A percentile compares a stretch with the other conserved stretches of the same genome.
Evolutionary conservation across 768 basidiomycete species (phyloP).

Genomic region (Lentinula aciculospora): DNA sequence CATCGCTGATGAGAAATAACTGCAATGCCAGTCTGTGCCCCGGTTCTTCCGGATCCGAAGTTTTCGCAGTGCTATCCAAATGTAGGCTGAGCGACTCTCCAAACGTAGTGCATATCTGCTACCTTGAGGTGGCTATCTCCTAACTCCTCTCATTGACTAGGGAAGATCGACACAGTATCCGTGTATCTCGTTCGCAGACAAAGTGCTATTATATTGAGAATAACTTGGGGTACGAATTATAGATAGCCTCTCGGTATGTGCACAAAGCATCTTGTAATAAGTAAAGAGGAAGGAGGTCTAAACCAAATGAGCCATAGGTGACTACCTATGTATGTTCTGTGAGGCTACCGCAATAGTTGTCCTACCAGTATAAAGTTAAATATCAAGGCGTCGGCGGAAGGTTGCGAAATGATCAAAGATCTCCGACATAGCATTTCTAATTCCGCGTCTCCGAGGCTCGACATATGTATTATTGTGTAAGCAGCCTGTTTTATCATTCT

Average conservation of each 20-base stretch:
- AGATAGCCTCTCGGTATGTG: too few relatives aligned
- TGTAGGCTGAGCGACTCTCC: too few relatives aligned
- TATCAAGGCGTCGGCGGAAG: slow-evolving; percentile 1
- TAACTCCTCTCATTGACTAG: too few relatives aligned
- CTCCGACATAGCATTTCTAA: not conserved
- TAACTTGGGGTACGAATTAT: too few relatives aligned
- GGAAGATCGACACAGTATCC: not conserved
- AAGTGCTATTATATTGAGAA: not conserved
- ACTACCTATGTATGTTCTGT: not conserved
- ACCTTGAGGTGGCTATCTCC: too few relatives aligned
- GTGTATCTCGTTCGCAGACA: not conserved
- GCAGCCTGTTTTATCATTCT: slow-evolving; percentile 1
- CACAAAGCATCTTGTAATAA: too few relatives aligned
- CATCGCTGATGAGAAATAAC: not conserved
- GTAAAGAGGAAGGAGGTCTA: too few relatives aligned
- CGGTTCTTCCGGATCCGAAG: slow-evolving; percentile 3
- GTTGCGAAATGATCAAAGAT: not conserved
- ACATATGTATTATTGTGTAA: not conserved
- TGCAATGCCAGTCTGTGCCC: not conserved
- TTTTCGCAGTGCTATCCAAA: not conserved
- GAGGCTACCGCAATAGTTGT: not conserved
- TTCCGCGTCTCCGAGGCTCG: slow-evolving; percentile 5
- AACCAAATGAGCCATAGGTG: too few relatives aligned
- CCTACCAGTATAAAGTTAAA: not conserved
- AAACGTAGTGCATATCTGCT: too few relatives aligned